Percentiles rank a stretch among this genome's conserved stretches.
Conservation (phyloP, 108 stramenopile species). For the Bacterosira constricta region DNA sequence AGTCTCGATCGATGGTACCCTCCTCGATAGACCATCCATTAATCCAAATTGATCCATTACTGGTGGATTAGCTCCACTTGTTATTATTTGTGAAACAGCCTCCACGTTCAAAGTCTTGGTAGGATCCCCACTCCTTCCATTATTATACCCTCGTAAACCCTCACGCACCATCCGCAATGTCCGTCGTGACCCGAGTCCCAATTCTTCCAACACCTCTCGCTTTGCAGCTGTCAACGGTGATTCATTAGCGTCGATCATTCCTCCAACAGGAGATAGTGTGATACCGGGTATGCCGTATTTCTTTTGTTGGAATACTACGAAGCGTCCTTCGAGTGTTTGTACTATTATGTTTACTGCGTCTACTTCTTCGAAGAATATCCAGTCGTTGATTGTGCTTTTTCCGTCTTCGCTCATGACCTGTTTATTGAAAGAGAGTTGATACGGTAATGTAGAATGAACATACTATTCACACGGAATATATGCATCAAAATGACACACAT, state of each 20-base stretch:
- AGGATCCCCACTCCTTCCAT: background rate
- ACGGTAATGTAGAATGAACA: background rate
- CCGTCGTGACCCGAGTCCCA: constrained; percentile 45
- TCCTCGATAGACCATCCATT: background rate
- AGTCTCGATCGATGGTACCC: too few species aligned
- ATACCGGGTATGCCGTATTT: constrained; percentile 66
- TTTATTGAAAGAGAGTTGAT: background rate
- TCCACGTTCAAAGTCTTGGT: background rate
- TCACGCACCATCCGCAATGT: constrained; percentile 14
- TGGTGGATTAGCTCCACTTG: background rate
- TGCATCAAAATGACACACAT: background rate
- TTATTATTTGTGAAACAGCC: constrained; percentile 2
- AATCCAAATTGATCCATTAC: constrained; percentile 18
- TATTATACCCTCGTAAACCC: background rate
- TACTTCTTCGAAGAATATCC: constrained; percentile 67
- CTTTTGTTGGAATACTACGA: constrained; percentile 54
- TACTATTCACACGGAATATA: background rate
- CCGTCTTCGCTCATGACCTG: constrained; percentile 41
- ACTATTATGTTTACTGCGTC: constrained; percentile 66
- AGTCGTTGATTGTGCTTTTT: constrained; percentile 46
- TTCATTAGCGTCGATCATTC: constrained; percentile 61
- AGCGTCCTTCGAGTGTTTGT: constrained; percentile 39
- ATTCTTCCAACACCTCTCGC: constrained; percentile 68
- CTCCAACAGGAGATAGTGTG: constrained; percentile 57
- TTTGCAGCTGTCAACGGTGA: constrained; percentile 54